Evolutionary conservation across 768 basidiomycete species (phyloP).

Genomic region (Filobasidium wieringae): DNA sequence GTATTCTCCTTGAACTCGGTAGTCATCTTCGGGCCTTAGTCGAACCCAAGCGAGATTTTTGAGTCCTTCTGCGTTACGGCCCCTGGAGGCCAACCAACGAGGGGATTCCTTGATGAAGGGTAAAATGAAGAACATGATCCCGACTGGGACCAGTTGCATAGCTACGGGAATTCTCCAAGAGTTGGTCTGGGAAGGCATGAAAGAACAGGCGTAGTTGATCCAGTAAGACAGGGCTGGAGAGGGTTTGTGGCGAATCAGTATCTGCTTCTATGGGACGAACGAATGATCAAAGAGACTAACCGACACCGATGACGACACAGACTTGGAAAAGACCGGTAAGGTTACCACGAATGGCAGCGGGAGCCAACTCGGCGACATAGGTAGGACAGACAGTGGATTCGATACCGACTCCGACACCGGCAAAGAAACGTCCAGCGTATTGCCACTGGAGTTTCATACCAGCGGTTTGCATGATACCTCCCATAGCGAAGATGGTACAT

Average conservation of each 20-base stretch:
- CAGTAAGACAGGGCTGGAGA: constrained; percentile 6
- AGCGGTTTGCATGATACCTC: constrained; percentile 61
- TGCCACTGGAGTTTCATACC: constrained; percentile 56
- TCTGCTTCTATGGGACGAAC: not conserved
- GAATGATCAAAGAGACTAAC: not conserved
- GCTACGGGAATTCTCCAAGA: constrained; percentile 28
- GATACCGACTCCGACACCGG: constrained; percentile 59
- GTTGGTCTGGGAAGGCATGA: constrained; percentile 13
- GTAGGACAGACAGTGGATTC: constrained; percentile 60
- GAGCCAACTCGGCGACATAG: constrained; percentile 75
- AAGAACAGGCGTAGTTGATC: constrained; percentile 5
- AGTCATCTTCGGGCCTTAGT: constrained; percentile 34
- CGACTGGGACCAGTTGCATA: constrained; percentile 38
- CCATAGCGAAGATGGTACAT: constrained; percentile 54
- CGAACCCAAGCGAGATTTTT: constrained; percentile 45
- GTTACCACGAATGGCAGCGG: constrained; percentile 72
- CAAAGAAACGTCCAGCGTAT: constrained; percentile 67
- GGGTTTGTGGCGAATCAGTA: not conserved
- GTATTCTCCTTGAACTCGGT: constrained; percentile 37
- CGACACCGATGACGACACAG: constrained; percentile 69
- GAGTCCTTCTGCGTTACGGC: constrained; percentile 40
- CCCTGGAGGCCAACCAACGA: constrained; percentile 39
- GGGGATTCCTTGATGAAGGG: constrained; percentile 33
- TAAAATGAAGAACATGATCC: constrained; percentile 35
- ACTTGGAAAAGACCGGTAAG: constrained; percentile 79